These are phyloP conservation scores for Xylaria scruposa DNA, from an alignment of 495 filamentous ascomycete genomes.

Conservation along the genomic window DNA sequence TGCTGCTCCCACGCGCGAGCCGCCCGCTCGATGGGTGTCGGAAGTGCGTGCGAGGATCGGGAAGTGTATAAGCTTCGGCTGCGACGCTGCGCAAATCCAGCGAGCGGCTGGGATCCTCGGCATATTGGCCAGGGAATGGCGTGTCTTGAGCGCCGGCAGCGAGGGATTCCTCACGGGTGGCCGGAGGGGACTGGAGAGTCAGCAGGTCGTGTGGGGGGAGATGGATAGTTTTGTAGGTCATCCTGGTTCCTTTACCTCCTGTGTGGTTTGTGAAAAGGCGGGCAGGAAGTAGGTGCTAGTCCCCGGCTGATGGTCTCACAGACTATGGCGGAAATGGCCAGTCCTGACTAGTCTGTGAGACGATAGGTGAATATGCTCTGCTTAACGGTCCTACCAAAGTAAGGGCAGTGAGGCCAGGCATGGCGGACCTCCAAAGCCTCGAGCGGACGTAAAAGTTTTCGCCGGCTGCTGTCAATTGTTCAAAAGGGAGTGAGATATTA, in stretches of 20 bases:
- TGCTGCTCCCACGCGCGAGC: not conserved
- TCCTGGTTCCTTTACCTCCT: constrained; percentile 24
- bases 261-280: constrained; percentile 50
- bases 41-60: constrained; percentile 77
- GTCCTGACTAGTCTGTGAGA: not conserved
- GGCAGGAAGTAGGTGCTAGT: constrained; percentile 30
- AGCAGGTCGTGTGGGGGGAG: constrained; percentile 87
- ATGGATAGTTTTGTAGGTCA: constrained; percentile 68
- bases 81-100: constrained; percentile 63
- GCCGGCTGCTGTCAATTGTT: not conserved
- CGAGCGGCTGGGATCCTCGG: constrained; percentile 67
- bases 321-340: not conserved
- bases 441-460: not conserved
- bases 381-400: not conserved
- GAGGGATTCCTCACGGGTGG: constrained; percentile 81
- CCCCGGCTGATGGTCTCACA: constrained; percentile 1
- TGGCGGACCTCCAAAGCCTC: not conserved
- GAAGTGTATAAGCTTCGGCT: constrained; percentile 82
- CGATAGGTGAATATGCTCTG: not conserved
- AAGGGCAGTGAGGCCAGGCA: not conserved
- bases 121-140: constrained; percentile 75
- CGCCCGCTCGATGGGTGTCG: constrained; percentile 72
- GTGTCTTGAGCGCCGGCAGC: constrained; percentile 73
- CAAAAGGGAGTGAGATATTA: not conserved
- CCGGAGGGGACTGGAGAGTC: constrained; percentile 69